Evolutionary conservation across 202 grass and related monocot genomes (phyloP).

Genomic region (Schoenoplectus tabernaemontani): DNA sequence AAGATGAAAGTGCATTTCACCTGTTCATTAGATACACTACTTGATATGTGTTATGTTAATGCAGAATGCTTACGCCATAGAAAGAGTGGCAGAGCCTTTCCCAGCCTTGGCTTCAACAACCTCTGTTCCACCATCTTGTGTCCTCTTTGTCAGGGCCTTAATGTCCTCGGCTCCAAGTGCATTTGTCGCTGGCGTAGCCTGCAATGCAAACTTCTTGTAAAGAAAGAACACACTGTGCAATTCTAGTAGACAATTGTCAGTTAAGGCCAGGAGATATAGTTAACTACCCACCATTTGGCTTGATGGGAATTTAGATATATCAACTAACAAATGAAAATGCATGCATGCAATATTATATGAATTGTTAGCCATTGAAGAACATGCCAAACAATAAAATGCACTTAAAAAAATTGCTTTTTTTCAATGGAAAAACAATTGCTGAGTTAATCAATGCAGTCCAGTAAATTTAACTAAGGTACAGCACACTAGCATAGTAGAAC

Average conservation of each 20-base stretch:
- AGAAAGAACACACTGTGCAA: not conserved
- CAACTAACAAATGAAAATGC: not conserved
- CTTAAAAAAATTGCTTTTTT: too few relatives aligned
- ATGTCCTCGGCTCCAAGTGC: conserved; percentile 57
- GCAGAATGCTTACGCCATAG: conserved; percentile 83
- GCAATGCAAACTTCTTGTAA: not conserved
- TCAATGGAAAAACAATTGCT: not conserved
- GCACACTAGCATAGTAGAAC: too few relatives aligned
- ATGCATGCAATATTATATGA: not conserved
- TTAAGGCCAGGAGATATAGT: not conserved
- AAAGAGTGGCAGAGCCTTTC: conserved; percentile 88
- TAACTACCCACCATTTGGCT: not conserved
- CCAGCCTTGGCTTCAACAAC: conserved; percentile 94
- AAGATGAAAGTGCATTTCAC: not conserved
- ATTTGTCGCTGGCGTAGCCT: conserved; percentile 78
- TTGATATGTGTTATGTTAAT: not conserved
- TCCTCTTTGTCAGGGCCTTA: conserved; percentile 86
- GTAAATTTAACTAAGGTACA: not conserved
- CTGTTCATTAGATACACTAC: not conserved
- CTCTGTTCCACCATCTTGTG: conserved; percentile 93
- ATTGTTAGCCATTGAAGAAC: not conserved
- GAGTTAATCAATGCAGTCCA: not conserved
- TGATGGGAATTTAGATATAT: not conserved
- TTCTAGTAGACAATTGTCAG: not conserved
- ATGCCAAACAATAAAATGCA: not conserved